Evolutionary conservation across 2,329 filamentous ascomycete genomes (phyloP), one percentile per base, ranked within the genome.

Genomic region (Colletotrichum phormii): DNA sequence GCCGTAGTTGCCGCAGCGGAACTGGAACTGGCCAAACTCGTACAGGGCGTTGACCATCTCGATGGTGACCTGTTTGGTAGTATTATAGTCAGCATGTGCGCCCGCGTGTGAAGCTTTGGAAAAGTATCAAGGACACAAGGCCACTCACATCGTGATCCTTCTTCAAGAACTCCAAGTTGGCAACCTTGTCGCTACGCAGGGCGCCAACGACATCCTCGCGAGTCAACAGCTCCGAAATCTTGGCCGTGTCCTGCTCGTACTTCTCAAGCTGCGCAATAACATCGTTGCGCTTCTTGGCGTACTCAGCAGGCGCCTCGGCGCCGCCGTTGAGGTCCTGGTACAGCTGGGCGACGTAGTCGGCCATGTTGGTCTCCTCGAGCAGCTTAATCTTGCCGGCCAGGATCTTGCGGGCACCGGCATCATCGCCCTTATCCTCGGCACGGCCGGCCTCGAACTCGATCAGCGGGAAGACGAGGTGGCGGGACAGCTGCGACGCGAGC

Each of bases 321-420:
- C 95, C 90, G 78, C 92, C 89, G 86, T 98, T 91, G 77, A 99
- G 91, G 80, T 98, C 94, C 82, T 94, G 93, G 88, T 97, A 95
- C 77, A 99, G 87, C 80, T 93, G 94, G 80, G 95, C 95, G 67
- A 98, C 94, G 83, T 97, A 99, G 85, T 99, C 97, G 80, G 93
- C 97, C 97, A 99, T 99, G 89, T 98, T 98, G 80, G 97, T 98
- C 83, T 95, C 92, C 87, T 97, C 96, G 78, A 99, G 91, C 72
- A 99, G 91, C 85, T 96, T 93, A 84, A 96, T 98, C 85, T 98
- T 98, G 79, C 95, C 92, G 81, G 93, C 91, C 75, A 93, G 92
- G 79, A 97, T 92, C 82, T 95, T 92, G 79, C 88, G 88, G 68
- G 89, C 85, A 84, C 89, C 85, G 51, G 81, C 84, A 74, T 86